Conservation (phyloP, 2,329 filamentous ascomycete genomes). For the Alternaria consortialis region DNA sequence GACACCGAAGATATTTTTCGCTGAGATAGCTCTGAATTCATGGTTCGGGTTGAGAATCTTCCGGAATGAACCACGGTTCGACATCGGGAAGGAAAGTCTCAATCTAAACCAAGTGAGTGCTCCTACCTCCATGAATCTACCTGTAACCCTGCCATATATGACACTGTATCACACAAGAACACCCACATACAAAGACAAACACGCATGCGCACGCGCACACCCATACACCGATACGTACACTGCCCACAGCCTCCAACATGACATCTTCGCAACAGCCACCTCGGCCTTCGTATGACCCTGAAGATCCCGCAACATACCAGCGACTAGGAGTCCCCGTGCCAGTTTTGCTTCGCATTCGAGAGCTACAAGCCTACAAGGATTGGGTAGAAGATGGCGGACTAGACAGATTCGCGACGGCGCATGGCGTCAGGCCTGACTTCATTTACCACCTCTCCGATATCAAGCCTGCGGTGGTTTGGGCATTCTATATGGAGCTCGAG, state of each 20-base stretch:
- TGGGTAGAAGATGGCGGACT: not conserved
- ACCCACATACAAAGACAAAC: not conserved
- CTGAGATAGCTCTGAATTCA: too few species aligned
- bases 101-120: too few species aligned
- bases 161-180: not conserved
- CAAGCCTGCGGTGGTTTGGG: not conserved
- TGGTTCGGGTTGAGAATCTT: too few species aligned
- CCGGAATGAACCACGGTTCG: too few species aligned
- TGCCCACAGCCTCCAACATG: not conserved
- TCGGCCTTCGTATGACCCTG: not conserved
- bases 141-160: not conserved
- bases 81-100: too few species aligned
- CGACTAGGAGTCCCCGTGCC: not conserved
- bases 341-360: not conserved
- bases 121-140: not conserved
- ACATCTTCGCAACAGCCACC: not conserved
- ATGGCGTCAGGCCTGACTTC: not conserved
- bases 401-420: not conserved
- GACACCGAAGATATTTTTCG: too few species aligned
- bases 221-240: not conserved
- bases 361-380: conserved; percentile 1
- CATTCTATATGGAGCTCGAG: not conserved
- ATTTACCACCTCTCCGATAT: not conserved
- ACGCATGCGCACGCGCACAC: not conserved
- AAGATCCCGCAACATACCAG: not conserved